These are phyloP conservation scores for Colletotrichum abscissum DNA, from an alignment of 2,329 filamentous ascomycete species.

Conservation along the genomic window DNA sequence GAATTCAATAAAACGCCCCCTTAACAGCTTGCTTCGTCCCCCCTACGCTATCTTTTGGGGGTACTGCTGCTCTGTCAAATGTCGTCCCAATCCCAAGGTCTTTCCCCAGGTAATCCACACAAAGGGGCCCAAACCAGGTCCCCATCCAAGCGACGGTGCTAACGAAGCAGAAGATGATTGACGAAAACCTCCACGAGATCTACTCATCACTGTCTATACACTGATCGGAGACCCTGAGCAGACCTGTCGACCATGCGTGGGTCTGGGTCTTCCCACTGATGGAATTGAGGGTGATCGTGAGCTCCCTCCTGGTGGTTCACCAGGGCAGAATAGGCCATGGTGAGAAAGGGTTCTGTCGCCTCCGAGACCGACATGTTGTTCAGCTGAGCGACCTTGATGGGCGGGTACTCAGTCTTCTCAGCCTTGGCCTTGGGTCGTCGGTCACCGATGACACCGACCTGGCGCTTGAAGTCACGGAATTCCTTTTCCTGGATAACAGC, in stretches of 20 bases:
- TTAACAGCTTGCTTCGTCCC: conserved; percentile 22
- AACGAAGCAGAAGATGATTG: conserved; percentile 25
- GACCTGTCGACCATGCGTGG: conserved; percentile 15
- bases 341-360: conserved; percentile 55
- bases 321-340: conserved; percentile 51
- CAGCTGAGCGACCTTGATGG: conserved; percentile 51
- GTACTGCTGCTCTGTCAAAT: background rate
- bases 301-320: conserved; percentile 28
- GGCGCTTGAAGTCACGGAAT: conserved; percentile 41
- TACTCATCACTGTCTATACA: conserved; percentile 20
- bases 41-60: conserved; percentile 17
- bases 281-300: background rate
- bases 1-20: conserved; percentile 19
- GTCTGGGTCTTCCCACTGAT: conserved; percentile 22
- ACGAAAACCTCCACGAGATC: background rate
- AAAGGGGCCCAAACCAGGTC: conserved; percentile 30
- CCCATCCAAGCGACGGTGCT: conserved; percentile 32
- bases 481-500: conserved; percentile 45
- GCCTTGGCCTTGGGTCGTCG: conserved; percentile 45
- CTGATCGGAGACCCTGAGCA: conserved; percentile 11
- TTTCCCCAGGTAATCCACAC: conserved; percentile 13
- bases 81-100: conserved; percentile 18
- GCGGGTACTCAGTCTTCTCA: conserved; percentile 40
- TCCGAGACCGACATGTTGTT: conserved; percentile 50
- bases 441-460: conserved; percentile 52